Percentiles rank a stretch among this genome's conserved stretches.
Evolutionary conservation across 2,329 filamentous ascomycete genomes (phyloP).

Genomic region (Fusarium napiforme): DNA sequence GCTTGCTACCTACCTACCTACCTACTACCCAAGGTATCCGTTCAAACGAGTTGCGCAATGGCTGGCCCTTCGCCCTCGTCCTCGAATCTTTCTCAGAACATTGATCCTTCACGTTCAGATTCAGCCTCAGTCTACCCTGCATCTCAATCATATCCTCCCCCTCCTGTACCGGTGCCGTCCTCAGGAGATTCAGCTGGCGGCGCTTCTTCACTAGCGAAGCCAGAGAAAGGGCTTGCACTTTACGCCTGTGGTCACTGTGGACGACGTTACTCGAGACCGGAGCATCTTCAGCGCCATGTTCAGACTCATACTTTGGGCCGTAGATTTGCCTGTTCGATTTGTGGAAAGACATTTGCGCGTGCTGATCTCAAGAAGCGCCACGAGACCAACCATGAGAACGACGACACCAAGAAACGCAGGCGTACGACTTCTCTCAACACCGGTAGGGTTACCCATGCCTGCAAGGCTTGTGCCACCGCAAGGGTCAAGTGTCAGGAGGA

Average conservation of each 20-base stretch:
- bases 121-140: conserved; percentile 22
- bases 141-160: conserved; percentile 32
- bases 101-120: conserved; percentile 45
- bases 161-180: conserved; percentile 8
- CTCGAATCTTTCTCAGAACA: conserved; percentile 45
- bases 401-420: conserved; percentile 59
- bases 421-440: conserved; percentile 58
- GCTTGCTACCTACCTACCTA: not conserved
- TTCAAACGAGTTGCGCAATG: conserved; percentile 41
- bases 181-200: not conserved
- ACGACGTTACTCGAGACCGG: conserved; percentile 62
- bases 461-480: conserved; percentile 61
- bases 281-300: conserved; percentile 64
- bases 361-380: conserved; percentile 66
- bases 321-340: conserved; percentile 61
- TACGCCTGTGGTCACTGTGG: conserved; percentile 65
- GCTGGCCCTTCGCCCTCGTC: conserved; percentile 46
- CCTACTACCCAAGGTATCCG: not conserved
- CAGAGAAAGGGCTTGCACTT: conserved; percentile 49
- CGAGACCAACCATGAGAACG: conserved; percentile 62
- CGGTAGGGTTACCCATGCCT: conserved; percentile 64
- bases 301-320: conserved; percentile 63
- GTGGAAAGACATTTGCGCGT: conserved; percentile 64
- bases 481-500: conserved; percentile 66
- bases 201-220: conserved; percentile 12